A percentile compares a stretch with the other conserved stretches of the same genome.
phyloP scores from a whole-genome alignment of 2,329 filamentous ascomycete genomes.

The Cladosporium velox region DNA sequence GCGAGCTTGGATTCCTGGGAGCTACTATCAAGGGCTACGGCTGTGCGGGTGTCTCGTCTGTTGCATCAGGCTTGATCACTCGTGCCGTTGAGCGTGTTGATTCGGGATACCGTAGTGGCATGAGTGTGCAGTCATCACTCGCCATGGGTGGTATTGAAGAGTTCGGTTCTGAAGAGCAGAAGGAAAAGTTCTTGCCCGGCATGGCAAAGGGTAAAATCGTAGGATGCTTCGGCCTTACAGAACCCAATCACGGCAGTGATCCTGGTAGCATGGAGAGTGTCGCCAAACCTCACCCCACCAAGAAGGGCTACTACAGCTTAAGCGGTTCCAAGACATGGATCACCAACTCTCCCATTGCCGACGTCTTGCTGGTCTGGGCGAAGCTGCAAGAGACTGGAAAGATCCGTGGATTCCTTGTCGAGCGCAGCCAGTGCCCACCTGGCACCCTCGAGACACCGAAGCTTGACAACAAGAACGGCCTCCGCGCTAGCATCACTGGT shows the following conservation, averaged over 20 bases:
- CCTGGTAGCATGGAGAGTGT: constrained; percentile 87
- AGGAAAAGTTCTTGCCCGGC: constrained; percentile 76
- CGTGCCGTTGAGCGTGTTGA: constrained; percentile 88
- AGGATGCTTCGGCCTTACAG: constrained; percentile 86
- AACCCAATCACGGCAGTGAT: constrained; percentile 91
- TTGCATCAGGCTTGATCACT: constrained; percentile 87
- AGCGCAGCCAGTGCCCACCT: constrained; percentile 78
- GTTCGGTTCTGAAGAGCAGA: constrained; percentile 82
- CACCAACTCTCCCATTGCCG: constrained; percentile 87
- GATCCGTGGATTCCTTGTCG: constrained; percentile 89
- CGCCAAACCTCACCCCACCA: constrained; percentile 80
- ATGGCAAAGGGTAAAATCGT: constrained; percentile 82
- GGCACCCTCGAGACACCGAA: constrained; percentile 89
- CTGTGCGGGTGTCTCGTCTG: constrained; percentile 83
- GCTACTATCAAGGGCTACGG: constrained; percentile 85
- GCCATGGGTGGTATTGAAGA: constrained; percentile 91
- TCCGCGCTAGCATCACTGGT: constrained; percentile 89
- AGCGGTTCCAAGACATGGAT: constrained; percentile 93
- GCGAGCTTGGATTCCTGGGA: constrained; percentile 83
- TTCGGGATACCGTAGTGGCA: constrained; percentile 86
- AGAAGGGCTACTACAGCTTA: constrained; percentile 77
- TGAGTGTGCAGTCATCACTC: constrained; percentile 92
- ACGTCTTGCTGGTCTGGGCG: constrained; percentile 86
- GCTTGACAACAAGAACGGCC: constrained; percentile 92
- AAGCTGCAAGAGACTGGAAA: constrained; percentile 89